These are phyloP conservation scores for Wilcoxina mikolae DNA, from an alignment of 495 filamentous ascomycete genomes.

Conservation along the genomic window DNA sequence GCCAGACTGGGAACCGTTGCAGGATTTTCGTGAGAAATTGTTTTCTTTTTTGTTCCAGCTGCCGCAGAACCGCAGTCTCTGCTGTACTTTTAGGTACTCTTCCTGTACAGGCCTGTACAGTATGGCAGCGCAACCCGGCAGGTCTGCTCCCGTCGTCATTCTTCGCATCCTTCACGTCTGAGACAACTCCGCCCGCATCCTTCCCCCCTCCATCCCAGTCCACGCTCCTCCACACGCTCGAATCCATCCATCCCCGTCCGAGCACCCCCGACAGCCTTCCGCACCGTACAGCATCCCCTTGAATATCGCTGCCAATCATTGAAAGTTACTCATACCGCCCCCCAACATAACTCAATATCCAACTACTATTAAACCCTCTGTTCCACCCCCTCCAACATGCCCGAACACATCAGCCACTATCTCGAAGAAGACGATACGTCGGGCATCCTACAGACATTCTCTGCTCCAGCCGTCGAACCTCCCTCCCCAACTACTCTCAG, in stretches of 20 bases:
- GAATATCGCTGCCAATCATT: background rate
- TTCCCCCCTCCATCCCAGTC: background rate
- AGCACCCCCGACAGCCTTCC: background rate
- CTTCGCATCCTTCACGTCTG: background rate
- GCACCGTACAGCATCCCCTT: background rate
- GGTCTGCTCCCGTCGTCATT: background rate
- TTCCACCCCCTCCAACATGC: background rate
- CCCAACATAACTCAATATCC: background rate
- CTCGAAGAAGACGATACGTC: slow-evolving; percentile 1
- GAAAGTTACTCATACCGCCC: background rate
- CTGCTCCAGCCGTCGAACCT: background rate
- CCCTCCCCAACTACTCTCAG: slow-evolving; percentile 5
- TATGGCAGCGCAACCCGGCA: background rate
- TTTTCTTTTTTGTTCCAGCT: background rate
- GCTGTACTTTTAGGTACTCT: background rate
- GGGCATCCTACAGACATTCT: background rate
- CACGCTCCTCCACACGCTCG: background rate
- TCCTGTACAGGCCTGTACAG: background rate
- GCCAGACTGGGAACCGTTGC: background rate
- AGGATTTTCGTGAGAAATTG: background rate
- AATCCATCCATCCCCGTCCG: background rate
- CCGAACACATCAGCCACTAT: background rate
- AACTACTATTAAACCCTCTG: background rate
- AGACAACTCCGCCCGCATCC: background rate
- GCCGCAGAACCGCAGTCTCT: background rate